Conservation (phyloP, 352 stramenopile species). For the Phytophthora hybrid region DNA sequence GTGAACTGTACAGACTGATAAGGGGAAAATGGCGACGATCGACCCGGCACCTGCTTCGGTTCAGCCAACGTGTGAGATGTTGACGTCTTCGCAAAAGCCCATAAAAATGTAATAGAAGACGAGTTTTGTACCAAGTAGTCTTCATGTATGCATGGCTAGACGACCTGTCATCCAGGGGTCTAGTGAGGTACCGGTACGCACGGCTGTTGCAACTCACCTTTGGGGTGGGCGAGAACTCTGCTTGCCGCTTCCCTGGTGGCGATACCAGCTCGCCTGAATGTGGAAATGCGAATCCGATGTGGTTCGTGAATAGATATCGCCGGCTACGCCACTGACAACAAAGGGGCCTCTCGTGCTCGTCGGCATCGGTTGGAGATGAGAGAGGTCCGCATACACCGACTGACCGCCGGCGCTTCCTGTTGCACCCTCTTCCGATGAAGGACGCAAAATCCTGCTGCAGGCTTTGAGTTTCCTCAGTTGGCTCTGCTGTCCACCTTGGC, state of each 20-base stretch:
- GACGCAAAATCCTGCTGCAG: neutral
- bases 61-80: constrained; percentile 16
- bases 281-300: constrained; percentile 6
- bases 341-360: constrained; percentile 8
- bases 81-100: constrained; percentile 28
- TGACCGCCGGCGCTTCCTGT: neutral
- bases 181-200: neutral
- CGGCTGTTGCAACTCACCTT: too few species aligned
- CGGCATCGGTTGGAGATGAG: constrained; percentile 1
- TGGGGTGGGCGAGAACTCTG: too few species aligned
- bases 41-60: constrained; percentile 9
- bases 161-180: neutral
- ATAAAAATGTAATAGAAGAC: constrained; percentile 38
- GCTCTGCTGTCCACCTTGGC: constrained; percentile 43
- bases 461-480: constrained; percentile 19
- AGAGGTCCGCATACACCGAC: neutral
- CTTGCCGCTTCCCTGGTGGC: neutral
- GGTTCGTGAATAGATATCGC: constrained; percentile 27
- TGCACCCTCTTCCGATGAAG: constrained; percentile 21
- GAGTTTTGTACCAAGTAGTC: constrained; percentile 10
- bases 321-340: constrained; percentile 17
- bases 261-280: too few species aligned
- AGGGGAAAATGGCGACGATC: constrained; percentile 13
- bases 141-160: neutral
- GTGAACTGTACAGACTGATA: neutral